These are phyloP conservation scores for Peniophora sp. DNA, from an alignment of 1,284 basidiomycete species.

Conservation along the genomic window DNA sequence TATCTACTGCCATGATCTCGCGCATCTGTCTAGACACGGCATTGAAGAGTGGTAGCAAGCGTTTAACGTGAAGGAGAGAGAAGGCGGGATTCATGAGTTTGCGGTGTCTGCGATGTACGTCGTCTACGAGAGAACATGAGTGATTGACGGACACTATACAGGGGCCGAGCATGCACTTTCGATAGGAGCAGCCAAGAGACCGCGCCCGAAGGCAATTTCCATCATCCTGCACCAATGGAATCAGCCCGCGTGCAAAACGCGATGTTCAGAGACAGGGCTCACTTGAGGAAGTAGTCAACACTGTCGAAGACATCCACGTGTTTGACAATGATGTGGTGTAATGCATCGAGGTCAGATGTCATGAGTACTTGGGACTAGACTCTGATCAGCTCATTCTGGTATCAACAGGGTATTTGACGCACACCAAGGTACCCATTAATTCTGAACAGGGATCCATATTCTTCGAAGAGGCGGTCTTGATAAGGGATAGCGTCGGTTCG, in stretches of 20 bases:
- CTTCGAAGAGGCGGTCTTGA: not conserved
- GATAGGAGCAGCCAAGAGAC: conserved; percentile 16
- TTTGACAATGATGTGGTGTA: not conserved
- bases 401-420: not conserved
- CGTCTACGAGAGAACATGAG: not conserved
- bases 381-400: too few relatives aligned
- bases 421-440: not conserved
- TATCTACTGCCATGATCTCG: not conserved
- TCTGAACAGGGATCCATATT: not conserved
- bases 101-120: not conserved
- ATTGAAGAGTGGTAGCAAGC: not conserved
- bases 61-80: not conserved
- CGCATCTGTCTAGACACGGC: too few relatives aligned
- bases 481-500: not conserved
- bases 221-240: conserved; percentile 4
- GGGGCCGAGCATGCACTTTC: conserved; percentile 2
- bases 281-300: not conserved
- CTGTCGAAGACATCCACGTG: not conserved
- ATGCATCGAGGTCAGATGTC: not conserved
- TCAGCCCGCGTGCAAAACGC: not conserved
- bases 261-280: not conserved
- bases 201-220: conserved; percentile 10
- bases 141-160: not conserved
- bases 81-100: conserved; percentile 1
- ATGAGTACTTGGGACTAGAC: not conserved